Base-by-base conservation (phyloP, 495 filamentous ascomycete species). In the Pyrenopolyporus hunteri region DNA sequence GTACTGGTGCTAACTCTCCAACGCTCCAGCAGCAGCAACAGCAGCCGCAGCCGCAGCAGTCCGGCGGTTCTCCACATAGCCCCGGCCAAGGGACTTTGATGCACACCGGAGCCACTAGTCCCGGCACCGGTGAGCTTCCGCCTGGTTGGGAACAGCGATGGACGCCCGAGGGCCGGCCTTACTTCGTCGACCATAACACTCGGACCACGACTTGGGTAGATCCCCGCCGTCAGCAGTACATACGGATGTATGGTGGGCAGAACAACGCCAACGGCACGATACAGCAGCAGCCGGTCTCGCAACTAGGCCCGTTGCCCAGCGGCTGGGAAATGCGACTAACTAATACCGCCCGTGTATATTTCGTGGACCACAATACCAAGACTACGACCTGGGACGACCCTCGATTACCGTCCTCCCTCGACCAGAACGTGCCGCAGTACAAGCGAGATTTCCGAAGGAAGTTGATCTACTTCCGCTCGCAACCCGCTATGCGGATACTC, bases 321-420 rank as follows among this genome's bases (percentile, higher is more conserved):
- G 94, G 94, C 14, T 98, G 94, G 94, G 94, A 98, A 80, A 98
- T 98, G 94, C 89, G 94, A 55, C 85, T 98, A 19, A 98, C 94
- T 43, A 98, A 98, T 71, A 98, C 94, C 5, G 94, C 94, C 9
- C 85, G 94, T 39, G 94, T 98, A 17, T 98, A 98, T 75, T 98
- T 98, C 70, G 94, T 98, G 28, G 94, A 98, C 69, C 94, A 98
- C 79, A 98, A 98, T 72, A 98, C 94, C 57, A 98, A 98, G 80
- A 98, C 94, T 0, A 98, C 94, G 9, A 98, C 94, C n/a, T 98
- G 94, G 94, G 94, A 98, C 68, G 94, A 98, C 68, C 94, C 94
- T 16, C 86, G 94, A 54, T 78, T 98, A 59, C 94, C 94, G 40
- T 97, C 93, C 6, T 98, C 95, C 2, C 79, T 98, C 57, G 94